These are phyloP conservation scores for Microglena sp. DNA, from an alignment of 139 green algal genomes.

Conservation along the genomic window DNA sequence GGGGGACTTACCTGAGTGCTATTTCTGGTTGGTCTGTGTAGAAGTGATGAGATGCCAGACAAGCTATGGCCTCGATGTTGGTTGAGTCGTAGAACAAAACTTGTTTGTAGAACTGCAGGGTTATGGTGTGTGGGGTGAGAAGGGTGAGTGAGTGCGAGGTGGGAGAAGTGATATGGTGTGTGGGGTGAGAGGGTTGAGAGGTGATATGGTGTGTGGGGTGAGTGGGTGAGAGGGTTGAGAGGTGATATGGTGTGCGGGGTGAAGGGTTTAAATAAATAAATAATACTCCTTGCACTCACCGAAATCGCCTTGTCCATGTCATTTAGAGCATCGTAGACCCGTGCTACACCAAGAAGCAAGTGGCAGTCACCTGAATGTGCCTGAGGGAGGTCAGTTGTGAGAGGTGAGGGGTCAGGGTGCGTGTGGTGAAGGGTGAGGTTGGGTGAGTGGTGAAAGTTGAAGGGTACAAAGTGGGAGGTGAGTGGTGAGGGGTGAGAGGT, in stretches of 20 bases:
- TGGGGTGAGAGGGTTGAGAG: too few species aligned
- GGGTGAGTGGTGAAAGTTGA: too few species aligned
- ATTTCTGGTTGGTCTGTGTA: constrained; percentile 80
- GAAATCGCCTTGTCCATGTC: constrained; percentile 39
- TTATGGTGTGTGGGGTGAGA: neutral
- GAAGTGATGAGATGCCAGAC: constrained; percentile 63
- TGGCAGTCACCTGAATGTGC: constrained; percentile 37
- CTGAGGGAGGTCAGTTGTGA: neutral
- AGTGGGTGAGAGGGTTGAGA: too few species aligned
- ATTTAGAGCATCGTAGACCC: constrained; percentile 62
- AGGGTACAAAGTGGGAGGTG: too few species aligned
- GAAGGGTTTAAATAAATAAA: neutral
- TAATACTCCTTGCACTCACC: constrained; percentile 33
- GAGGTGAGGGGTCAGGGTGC: neutral
- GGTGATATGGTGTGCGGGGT: too few species aligned
- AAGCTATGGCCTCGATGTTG: constrained; percentile 72
- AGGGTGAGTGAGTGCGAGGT: too few species aligned
- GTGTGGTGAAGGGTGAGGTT: too few species aligned
- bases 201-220: too few species aligned
- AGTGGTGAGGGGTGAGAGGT: too few species aligned
- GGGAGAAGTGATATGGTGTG: neutral
- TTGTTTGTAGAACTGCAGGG: constrained; percentile 31
- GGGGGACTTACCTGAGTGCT: constrained; percentile 49
- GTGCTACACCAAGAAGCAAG: constrained; percentile 54
- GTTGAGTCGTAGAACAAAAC: constrained; percentile 47